These are phyloP conservation scores for Phyllosticta citriasiana DNA, from an alignment of 2,329 filamentous ascomycete species.

Conservation along the genomic window DNA sequence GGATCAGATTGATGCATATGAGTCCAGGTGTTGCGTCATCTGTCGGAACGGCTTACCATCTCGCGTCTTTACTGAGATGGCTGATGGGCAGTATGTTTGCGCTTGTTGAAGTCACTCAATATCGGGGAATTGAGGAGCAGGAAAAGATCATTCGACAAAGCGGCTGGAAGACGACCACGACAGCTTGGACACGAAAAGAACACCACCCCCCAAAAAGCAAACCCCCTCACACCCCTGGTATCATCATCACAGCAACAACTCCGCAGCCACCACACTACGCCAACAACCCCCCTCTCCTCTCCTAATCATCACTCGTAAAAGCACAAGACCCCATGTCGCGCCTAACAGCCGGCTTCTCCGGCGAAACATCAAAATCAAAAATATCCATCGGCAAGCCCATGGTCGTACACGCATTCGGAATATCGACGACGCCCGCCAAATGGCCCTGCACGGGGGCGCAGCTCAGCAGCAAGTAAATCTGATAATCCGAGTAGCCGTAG, in stretches of 20 bases:
- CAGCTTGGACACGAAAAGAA: no score
- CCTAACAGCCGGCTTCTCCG: conserved; percentile 50
- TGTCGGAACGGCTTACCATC: no score
- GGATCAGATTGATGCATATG: no score
- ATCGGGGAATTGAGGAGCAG: no score
- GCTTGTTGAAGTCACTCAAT: no score
- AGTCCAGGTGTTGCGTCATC: no score
- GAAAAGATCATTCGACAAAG: no score
- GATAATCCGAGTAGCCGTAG: conserved; percentile 62
- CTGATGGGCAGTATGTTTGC: no score
- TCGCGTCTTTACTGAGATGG: no score
- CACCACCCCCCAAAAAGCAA: no score
- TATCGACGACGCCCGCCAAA: conserved; percentile 80
- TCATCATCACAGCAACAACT: not conserved
- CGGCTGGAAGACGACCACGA: no score
- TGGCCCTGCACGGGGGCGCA: conserved; percentile 83
- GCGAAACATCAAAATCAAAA: conserved; percentile 85
- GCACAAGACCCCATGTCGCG: conserved; percentile 64
- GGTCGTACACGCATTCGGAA: conserved; percentile 85
- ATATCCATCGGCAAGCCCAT: conserved; percentile 86
- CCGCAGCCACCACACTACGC: not conserved
- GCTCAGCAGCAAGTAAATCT: conserved; percentile 75
- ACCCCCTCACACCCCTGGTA: not conserved
- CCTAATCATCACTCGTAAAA: conserved; percentile 33
- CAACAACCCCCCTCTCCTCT: not conserved